Base-by-base conservation (phyloP, 306 rosid species). In the Canavalia ensiformis region DNA sequence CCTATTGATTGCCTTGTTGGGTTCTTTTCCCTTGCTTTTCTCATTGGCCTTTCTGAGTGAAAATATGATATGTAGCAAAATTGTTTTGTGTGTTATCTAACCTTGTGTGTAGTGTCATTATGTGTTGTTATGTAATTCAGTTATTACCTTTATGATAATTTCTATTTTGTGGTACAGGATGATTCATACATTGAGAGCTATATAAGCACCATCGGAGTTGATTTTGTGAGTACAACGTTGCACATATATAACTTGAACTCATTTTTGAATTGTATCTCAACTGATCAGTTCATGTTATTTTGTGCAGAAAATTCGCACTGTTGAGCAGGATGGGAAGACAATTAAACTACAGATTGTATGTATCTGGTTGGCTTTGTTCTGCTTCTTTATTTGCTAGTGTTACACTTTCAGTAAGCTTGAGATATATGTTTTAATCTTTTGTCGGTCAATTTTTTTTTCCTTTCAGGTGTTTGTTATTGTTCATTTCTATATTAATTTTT, bases 201-300 rank as follows among this genome's bases (percentile, higher is more conserved):
- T 87, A 95, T 95, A 80, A 95, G 99, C 93, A 95, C 99, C 72
- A 95, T 95, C 6, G 99, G 99, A 67, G 99, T 95, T 83, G 99
- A 95, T 86, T 95, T 95, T 84, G 99, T 95, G 89, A 91, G 99
- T 87, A 77, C 67, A 72, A 39, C n/a, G 11, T 75, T 44, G 1
- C 72, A 54, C 51, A 0, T 50, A n/a, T 46, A 57, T 66, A 58
- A 77, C 75, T 51, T 83, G 81, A 87, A 76, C 57, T 80, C 49
- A 37, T 83, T 75, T 18, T 83, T 69, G 29, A 74, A 57, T 39
- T 45, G 58, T 54, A 28, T 54, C 67, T 73, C 18, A 54, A 71
- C 54, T 81, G 72, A 33, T 74, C 57, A 45, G 77, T 49, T 78
- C 52, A 1, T 76, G 77, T 79, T 57, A 12, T 72, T 66, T 46